A percentile compares a stretch with the other conserved stretches of the same genome.
These are phyloP conservation scores for Collybia nuda DNA, from an alignment of 768 basidiomycete genomes.

Conservation along the genomic window DNA sequence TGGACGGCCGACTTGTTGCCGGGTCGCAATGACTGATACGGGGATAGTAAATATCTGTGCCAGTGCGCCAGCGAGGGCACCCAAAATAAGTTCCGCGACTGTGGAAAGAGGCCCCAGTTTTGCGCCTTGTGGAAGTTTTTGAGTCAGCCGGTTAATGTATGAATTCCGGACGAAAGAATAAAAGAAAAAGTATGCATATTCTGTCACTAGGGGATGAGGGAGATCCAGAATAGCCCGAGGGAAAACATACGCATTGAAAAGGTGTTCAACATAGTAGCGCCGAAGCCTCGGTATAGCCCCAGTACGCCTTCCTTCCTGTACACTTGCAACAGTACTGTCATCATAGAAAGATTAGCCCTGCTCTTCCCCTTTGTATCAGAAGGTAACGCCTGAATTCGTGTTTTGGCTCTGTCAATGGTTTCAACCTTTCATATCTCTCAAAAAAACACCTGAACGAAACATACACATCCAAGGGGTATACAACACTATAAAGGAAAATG, in stretches of 20 bases:
- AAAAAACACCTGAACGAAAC: constrained; percentile 23
- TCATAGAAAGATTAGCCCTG: constrained; percentile 57
- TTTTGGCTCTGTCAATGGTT: constrained; percentile 71
- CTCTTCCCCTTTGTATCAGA: constrained; percentile 45
- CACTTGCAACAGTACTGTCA: constrained; percentile 66
- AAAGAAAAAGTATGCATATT: constrained; percentile 99
- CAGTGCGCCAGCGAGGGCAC: constrained; percentile 89
- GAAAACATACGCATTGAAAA: constrained; percentile 88
- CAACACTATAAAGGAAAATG: constrained; percentile 50
- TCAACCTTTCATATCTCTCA: neutral
- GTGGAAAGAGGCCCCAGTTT: constrained; percentile 68
- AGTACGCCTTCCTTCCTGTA: constrained; percentile 76
- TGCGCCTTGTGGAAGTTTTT: constrained; percentile 57
- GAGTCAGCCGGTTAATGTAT: constrained; percentile 71
- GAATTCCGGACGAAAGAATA: constrained; percentile 87
- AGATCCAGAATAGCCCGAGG: constrained; percentile 3
- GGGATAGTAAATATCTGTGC: constrained; percentile 99
- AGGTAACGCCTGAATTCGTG: constrained; percentile 85
- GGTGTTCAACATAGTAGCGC: constrained; percentile 96
- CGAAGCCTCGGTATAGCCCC: constrained; percentile 90
- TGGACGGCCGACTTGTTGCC: constrained; percentile 84
- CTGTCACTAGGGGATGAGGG: constrained; percentile 38
- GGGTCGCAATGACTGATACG: constrained; percentile 94
- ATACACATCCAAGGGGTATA: constrained; percentile 95
- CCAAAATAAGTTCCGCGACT: constrained; percentile 79